These are phyloP conservation scores for Beauveria pseudobassiana DNA, from an alignment of 2,329 filamentous ascomycete species.

Conservation along the genomic window DNA sequence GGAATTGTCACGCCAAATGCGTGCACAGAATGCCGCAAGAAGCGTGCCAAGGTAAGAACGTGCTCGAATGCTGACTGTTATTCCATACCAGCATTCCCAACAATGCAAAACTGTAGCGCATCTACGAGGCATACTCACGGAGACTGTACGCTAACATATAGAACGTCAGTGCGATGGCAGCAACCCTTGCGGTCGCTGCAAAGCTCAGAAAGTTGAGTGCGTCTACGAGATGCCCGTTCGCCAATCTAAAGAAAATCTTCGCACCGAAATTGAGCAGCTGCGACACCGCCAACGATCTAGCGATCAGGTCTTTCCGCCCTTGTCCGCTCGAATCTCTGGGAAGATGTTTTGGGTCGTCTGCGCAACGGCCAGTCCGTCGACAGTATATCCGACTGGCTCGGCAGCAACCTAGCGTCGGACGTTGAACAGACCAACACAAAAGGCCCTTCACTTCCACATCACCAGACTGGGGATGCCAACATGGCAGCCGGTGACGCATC, in stretches of 20 bases:
- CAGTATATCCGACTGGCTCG: conserved; percentile 48
- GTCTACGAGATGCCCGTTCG: conserved; percentile 56
- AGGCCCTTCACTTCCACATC: conserved; percentile 20
- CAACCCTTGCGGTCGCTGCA: conserved; percentile 48
- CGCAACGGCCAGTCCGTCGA: conserved; percentile 48
- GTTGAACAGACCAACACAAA: conserved; percentile 22
- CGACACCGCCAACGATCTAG: conserved; percentile 46
- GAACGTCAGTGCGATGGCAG: conserved; percentile 49
- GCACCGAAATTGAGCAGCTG: conserved; percentile 51
- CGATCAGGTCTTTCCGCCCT: conserved; percentile 50
- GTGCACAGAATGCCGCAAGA: conserved; percentile 55
- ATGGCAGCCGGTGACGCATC: conserved; percentile 6
- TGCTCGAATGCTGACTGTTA: background rate
- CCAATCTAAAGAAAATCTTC: conserved; percentile 55
- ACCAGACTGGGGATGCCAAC: conserved; percentile 13
- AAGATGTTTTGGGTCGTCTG: conserved; percentile 46
- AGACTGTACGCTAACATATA: background rate
- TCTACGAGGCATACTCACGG: background rate
- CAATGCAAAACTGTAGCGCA: background rate
- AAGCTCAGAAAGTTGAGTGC: conserved; percentile 46
- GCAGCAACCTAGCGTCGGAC: conserved; percentile 15
- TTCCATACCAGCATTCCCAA: background rate
- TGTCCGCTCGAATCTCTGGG: conserved; percentile 40
- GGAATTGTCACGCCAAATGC: conserved; percentile 53
- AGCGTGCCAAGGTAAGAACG: conserved; percentile 48